Evolutionary conservation across 768 basidiomycete species (phyloP).

Genomic region (Trametes cinnabarina): DNA sequence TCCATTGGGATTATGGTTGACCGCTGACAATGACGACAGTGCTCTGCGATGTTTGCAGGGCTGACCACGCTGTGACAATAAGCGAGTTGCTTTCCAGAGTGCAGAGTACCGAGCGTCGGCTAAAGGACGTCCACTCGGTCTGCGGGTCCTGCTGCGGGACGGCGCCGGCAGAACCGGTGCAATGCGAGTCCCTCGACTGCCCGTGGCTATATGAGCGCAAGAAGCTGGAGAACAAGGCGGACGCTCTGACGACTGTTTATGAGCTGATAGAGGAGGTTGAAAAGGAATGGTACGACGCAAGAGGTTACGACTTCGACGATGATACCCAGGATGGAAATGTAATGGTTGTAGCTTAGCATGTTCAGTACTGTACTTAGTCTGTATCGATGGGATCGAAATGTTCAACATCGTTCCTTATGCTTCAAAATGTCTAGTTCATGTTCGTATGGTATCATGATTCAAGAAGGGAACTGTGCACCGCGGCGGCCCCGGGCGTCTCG

Average conservation of each 20-base stretch:
- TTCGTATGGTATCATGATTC: no score
- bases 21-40: conserved; percentile 12
- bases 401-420: no score
- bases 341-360: conserved; percentile 3
- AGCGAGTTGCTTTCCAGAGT: conserved; percentile 55
- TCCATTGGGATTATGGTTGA: background rate
- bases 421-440: no score
- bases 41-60: conserved; percentile 63
- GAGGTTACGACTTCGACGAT: conserved; percentile 1
- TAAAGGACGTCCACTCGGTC: conserved; percentile 58
- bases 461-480: no score
- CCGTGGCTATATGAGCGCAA: conserved; percentile 75
- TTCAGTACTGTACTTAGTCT: no score
- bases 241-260: conserved; percentile 30
- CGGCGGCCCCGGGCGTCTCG: background rate
- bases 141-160: conserved; percentile 70
- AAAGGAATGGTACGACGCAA: conserved; percentile 12
- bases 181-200: conserved; percentile 87
- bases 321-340: conserved; percentile 6
- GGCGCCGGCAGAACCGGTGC: conserved; percentile 54
- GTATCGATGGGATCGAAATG: no score
- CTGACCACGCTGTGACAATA: conserved; percentile 51
- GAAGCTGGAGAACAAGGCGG: conserved; percentile 47
- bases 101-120: conserved; percentile 51
- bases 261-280: conserved; percentile 38